These are phyloP conservation scores for Isoetes taiwanensis DNA, from an alignment of 75 land plant genomes.

Conservation along the genomic window DNA sequence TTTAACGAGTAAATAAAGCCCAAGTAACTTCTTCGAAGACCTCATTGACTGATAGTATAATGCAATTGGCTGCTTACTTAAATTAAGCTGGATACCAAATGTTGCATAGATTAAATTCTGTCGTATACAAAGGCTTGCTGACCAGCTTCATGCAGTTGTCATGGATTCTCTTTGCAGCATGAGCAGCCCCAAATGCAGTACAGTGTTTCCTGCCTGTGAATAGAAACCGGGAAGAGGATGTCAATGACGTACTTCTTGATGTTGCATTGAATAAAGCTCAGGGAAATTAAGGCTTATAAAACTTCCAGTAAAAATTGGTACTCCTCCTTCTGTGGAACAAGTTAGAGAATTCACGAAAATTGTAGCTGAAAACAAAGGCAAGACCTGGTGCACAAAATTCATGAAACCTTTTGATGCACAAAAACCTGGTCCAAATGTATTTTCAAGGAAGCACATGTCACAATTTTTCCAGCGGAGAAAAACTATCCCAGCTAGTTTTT, in stretches of 20 bases:
- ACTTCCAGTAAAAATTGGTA: constrained; percentile 68
- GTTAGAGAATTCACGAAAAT: constrained; percentile 71
- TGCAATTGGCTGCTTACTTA: no score
- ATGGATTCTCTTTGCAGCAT: constrained; percentile 65
- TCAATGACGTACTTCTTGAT: constrained; percentile 38
- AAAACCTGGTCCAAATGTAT: constrained; percentile 49
- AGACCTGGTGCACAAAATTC: no score
- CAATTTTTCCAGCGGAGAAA: constrained; percentile 44
- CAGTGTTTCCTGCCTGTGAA: neutral
- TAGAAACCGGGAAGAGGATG: no score
- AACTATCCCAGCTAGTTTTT: constrained; percentile 30
- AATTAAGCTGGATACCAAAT: no score
- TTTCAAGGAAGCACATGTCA: constrained; percentile 63
- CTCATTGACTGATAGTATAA: no score
- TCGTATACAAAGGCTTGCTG: constrained; percentile 80
- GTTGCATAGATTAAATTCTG: no score
- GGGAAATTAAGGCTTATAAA: constrained; percentile 46
- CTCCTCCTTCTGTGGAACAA: constrained; percentile 68
- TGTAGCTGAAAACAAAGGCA: no score
- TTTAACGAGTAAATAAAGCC: no score
- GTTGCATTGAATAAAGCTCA: constrained; percentile 41
- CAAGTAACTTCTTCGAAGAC: no score
- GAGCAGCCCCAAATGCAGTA: neutral
- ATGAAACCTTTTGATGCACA: constrained; percentile 63
- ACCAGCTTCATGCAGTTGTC: constrained; percentile 54